Percentiles rank a stretch among this genome's conserved stretches.
phyloP scores from a whole-genome alignment of 495 filamentous ascomycete species.

The Neurospora sp. region DNA sequence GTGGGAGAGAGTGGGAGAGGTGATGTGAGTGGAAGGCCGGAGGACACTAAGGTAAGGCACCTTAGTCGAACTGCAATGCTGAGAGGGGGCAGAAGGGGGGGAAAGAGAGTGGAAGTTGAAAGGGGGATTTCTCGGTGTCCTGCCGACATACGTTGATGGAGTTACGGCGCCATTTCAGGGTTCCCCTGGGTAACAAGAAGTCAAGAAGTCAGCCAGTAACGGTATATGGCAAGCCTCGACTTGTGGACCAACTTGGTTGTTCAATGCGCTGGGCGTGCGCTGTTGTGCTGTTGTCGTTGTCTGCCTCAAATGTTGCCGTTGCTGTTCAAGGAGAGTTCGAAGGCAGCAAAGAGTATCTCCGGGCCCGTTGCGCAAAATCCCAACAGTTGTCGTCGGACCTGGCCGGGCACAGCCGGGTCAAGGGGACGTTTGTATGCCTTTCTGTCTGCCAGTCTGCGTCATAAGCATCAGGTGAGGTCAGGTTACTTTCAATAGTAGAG shows the following conservation, averaged over 20 bases:
- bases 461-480: background rate
- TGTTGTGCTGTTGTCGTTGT: background rate
- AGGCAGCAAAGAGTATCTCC: background rate
- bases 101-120: background rate
- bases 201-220: background rate
- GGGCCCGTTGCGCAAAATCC: background rate
- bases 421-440: background rate
- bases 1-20: background rate
- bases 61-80: background rate
- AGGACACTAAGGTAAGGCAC: background rate
- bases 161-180: background rate
- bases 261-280: background rate
- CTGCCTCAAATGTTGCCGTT: background rate
- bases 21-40: background rate
- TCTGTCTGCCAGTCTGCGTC: background rate
- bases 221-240: background rate
- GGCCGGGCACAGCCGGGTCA: background rate
- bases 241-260: background rate
- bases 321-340: background rate
- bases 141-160: background rate
- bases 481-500: background rate
- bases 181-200: background rate
- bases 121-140: background rate
- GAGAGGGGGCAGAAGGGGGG: background rate
- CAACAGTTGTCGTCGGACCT: background rate